Base-by-base conservation (phyloP, 106 monocot genomes). In the Chionographis japonica region DNA sequence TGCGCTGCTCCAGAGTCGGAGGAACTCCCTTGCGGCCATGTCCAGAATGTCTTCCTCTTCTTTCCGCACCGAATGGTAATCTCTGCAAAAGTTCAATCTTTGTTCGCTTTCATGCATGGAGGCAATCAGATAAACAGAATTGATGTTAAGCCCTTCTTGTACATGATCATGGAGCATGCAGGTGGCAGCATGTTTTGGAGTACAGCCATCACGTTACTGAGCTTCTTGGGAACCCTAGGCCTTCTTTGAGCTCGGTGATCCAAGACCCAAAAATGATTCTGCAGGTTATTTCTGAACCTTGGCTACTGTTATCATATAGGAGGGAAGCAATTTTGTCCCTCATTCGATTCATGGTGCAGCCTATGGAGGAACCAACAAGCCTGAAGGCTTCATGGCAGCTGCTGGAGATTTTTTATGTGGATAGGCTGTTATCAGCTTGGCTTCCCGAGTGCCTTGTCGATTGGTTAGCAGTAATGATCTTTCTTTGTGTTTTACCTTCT, bases 391-490 rank as follows among this genome's bases (percentile, higher is more conserved):
- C 90, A 37, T 94, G 94, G 94, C 72, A 90, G 66, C 69, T 94
- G 65, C 70, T 94, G 82, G 86, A 84, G 68, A 87, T 90, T 65
- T 94, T 89, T 82, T 97, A 86, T 82, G 92, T 89, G 8, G 88
- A 95, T 79, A 95, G 70, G 52, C 78, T 82, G 65, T 82, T 84
- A 61, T 61, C 67, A 50, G 54, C 82, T 54, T 89, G 92, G 92
- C 79, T 97, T 84, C 92, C 92, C 49, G 95, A 89, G 70, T 51
- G 81, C 12, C 81, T 97, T 73, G 89, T 84, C 62, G 95, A 97
- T 78, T 97, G 95, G 95, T 80, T 92, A 84, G 84, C 84, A 71
- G 95, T 97, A 84, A 84, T 79, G 63, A 61, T 80, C 76, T 77
- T 77, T 76, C 77, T 68, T 75, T 62, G 0, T 46, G 7, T 11